Conservation (phyloP, 2,329 filamentous ascomycete species). For the Talaromyces atroroseus region DNA sequence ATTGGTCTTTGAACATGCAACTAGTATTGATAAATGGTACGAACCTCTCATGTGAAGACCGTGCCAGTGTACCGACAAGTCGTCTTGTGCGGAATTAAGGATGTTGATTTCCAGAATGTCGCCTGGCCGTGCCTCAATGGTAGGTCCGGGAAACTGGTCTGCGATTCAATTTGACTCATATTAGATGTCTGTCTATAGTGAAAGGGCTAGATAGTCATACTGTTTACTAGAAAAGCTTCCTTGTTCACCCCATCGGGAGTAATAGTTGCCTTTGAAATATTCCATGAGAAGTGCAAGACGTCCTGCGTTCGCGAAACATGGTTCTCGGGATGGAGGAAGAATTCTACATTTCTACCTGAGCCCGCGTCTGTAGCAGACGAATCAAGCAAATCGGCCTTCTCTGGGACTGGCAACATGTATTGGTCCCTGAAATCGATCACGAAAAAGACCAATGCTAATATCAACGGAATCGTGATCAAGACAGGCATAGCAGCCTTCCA, state of each 20-base stretch:
- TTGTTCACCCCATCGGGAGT: constrained; percentile 49
- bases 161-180: neutral
- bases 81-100: constrained; percentile 33
- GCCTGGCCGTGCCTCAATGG: constrained; percentile 44
- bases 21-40: neutral
- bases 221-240: constrained; percentile 46
- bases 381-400: neutral
- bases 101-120: constrained; percentile 42
- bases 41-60: constrained; percentile 34
- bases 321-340: constrained; percentile 38
- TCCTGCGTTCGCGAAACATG: constrained; percentile 33
- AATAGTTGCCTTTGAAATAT: constrained; percentile 32
- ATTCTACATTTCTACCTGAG: neutral
- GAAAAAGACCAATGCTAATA: neutral
- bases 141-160: constrained; percentile 45
- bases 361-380: neutral
- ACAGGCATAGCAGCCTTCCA: neutral
- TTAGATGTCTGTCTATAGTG: neutral
- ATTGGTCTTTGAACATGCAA: neutral
- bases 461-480: neutral
- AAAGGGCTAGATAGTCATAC: constrained; percentile 16
- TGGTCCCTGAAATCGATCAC: neutral
- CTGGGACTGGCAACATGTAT: neutral
- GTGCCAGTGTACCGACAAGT: constrained; percentile 45
- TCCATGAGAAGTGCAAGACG: constrained; percentile 36